Evolutionary conservation across 176 grass and related monocot species (phyloP), one percentile per base, ranked within the genome.

Genomic region (Alloteropsis semialata): DNA sequence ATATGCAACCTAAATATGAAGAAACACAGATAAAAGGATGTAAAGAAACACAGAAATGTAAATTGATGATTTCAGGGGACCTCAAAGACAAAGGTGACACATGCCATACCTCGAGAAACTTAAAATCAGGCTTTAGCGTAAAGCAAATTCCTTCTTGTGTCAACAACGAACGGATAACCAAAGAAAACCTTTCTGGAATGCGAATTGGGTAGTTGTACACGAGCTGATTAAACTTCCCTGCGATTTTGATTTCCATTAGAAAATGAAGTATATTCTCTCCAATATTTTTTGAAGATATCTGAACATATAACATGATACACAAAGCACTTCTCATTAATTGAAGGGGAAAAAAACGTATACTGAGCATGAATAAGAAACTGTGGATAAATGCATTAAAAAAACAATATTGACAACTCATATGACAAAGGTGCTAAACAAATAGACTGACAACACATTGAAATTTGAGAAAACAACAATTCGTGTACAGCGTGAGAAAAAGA

Each of bases 111-210:
- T 98, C 96, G 80, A 98, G 96, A 93, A 98, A 95, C 79, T 98
- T 98, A 76, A 98, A 98, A 81, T 98, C 87, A 12, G 89, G 96
- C 82, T 98, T 53, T 15, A 98, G 85, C 29, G 92, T 95, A 77
- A 98, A 95, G 73, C 96, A 98, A 75, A 98, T 98, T 84, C 96
- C 92, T 93, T 98, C 92, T 66, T 98, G 96, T 17, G 96, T 98
- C 84, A 98, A 80, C 72, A 98, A 93, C 65, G 96, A 98, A 69
- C 96, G 90, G 82, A 98, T 98, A 75, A 98, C 96, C 90, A 98
- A 92, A 70, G 96, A 95, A 86, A 98, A 98, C 80, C 96, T 92
- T 85, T 95, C 96, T 55, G 96, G 96, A 55, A 98, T 98, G 30
- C 96, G 92, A 75, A 98, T 98, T 10, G 96, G 96, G 30, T 90